Percentiles rank a stretch among this genome's conserved stretches.
phyloP scores from a whole-genome alignment of 345 rosid species.

The Ceriops tagal region DNA sequence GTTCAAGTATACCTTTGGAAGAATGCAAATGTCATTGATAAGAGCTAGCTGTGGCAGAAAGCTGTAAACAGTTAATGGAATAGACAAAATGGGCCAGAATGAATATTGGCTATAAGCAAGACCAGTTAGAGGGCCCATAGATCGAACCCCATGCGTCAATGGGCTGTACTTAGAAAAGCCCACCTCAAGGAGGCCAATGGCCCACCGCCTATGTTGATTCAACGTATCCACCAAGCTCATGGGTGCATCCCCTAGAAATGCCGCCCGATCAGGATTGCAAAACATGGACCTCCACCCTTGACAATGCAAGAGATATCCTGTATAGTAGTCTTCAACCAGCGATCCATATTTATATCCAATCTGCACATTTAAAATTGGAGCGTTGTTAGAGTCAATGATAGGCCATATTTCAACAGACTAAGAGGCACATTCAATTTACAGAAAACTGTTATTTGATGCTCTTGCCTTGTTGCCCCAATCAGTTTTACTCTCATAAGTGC shows the following conservation, averaged over 20 bases:
- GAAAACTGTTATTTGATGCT: neutral
- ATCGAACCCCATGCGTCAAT: constrained; percentile 39
- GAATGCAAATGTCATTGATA: constrained; percentile 36
- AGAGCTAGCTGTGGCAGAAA: constrained; percentile 66
- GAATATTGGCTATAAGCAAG: constrained; percentile 38
- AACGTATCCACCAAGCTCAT: constrained; percentile 38
- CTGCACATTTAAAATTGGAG: constrained; percentile 23
- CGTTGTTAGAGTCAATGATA: neutral
- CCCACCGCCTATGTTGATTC: constrained; percentile 65
- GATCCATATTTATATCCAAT: constrained; percentile 69
- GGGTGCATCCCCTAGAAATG: constrained; percentile 62
- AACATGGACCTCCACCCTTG: constrained; percentile 66
- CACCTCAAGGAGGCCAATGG: constrained; percentile 54
- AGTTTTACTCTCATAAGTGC: constrained; percentile 49
- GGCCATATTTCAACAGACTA: neutral
- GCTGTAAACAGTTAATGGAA: constrained; percentile 48
- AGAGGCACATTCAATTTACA: neutral
- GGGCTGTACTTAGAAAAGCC: constrained; percentile 38
- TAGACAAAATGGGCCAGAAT: constrained; percentile 47
- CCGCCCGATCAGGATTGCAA: constrained; percentile 53
- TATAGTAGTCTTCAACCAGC: constrained; percentile 62
- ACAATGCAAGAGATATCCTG: constrained; percentile 52
- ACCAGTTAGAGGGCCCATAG: constrained; percentile 38
- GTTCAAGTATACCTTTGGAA: constrained; percentile 45
- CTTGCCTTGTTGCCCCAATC: constrained; percentile 66